Percentiles rank a stretch among this genome's conserved stretches.
These are phyloP conservation scores for Apodospora peruviana DNA, from an alignment of 495 filamentous ascomycete species.

Conservation along the genomic window DNA sequence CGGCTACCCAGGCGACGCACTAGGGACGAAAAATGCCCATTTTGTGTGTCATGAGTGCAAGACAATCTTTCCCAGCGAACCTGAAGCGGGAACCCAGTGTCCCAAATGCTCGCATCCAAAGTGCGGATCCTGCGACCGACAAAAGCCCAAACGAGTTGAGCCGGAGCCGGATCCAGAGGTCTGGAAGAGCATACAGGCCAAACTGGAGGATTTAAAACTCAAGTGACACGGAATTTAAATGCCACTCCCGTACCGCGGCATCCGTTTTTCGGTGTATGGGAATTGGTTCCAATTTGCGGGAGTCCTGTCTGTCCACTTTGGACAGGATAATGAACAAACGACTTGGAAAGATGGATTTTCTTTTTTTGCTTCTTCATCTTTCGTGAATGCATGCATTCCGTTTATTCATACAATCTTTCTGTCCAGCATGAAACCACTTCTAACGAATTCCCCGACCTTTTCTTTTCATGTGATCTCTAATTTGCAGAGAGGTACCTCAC, in stretches of 20 bases:
- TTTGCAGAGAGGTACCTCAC: background rate
- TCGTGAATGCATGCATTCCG: background rate
- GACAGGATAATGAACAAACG: background rate
- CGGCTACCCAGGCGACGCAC: slow-evolving; percentile 69
- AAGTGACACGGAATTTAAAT: slow-evolving; percentile 11
- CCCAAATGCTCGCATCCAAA: slow-evolving; percentile 56
- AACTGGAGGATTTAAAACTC: slow-evolving; percentile 44
- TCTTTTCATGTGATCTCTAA: background rate
- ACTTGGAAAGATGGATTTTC: background rate
- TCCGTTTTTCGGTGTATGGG: background rate
- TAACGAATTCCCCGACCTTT: no score
- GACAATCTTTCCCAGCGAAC: slow-evolving; percentile 44
- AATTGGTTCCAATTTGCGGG: background rate
- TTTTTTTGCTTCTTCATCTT: background rate
- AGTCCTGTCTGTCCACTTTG: background rate
- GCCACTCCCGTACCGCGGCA: background rate
- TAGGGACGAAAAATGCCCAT: slow-evolving; percentile 40
- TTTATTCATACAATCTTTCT: background rate
- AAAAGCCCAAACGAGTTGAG: slow-evolving; percentile 54
- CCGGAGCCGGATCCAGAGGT: slow-evolving; percentile 62
- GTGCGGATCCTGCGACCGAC: slow-evolving; percentile 38
- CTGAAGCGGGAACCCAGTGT: slow-evolving; percentile 44
- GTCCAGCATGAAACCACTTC: background rate
- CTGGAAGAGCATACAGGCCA: slow-evolving; percentile 53
- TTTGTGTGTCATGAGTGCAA: slow-evolving; percentile 63